Evolutionary conservation across 2,329 filamentous ascomycete species (phyloP), one percentile per base, ranked within the genome.

Genomic region (Phialemoniopsis sp.): DNA sequence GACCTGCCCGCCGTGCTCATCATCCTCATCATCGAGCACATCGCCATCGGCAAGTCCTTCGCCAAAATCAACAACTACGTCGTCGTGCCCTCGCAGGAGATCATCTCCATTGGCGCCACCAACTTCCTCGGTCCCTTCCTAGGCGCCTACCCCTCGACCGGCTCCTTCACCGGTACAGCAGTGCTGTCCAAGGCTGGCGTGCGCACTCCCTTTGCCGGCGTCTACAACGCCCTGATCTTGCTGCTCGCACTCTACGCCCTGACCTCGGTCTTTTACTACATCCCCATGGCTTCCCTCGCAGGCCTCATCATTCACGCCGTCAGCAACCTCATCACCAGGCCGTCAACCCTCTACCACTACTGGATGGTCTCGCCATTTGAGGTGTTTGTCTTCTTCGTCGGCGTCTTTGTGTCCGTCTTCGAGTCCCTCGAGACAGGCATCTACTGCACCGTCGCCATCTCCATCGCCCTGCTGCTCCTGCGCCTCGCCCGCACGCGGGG

Each of bases 181-280:
- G 96, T 97, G 66, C 95, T 96, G 63, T 93, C 91, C 5, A 97
- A 97, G 64, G 90, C 93, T 36, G 93, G 93, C 54, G 91, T 96
- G 4, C 82, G 89, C 17, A 96, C 90, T 1, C 91, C 91, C 1
- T 81, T 95, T 40, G 89, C 88, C 13, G 91, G 93, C 64, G 76
- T 95, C 32, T 87, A 97, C 47, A 96, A 90, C 8, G 90, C 87
- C 0, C 39, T 86, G 13, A 76, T 97, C 13, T 91, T 97, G 4
- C 74, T 97, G 0, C 69, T 97, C 8, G 90, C 93, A 29, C 88
- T 95, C 46, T 97, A 96, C 55, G 87, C 87, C 10, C 68, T 97
- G 36, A 84, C 91, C 0, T 80, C 84, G 0, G 82, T 96, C 19
- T 97, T 97, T 73, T 96, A 82, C 68, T 97, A 93, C 63, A 96